Evolutionary conservation across 1,139 yeast species (phyloP), one percentile per base, ranked within the genome.

Genomic region (Wickerhamiella infanticola): DNA sequence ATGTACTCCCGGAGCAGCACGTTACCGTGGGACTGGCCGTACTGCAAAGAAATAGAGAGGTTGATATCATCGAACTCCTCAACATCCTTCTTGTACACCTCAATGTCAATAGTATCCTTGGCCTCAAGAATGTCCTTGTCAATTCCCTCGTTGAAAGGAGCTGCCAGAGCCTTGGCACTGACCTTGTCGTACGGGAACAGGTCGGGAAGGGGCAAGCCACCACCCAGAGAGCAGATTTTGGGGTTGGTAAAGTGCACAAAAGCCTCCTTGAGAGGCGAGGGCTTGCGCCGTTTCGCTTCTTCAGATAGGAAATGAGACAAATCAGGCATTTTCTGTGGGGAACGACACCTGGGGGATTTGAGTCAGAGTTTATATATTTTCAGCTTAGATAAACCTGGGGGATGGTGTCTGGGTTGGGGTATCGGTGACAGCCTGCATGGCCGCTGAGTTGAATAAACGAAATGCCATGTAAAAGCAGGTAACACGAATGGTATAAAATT

Each of bases 181-280:
- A 86, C 61, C 55, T 75, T 75, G 58, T 84, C 85, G 74, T 88
- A 84, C 44, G 98, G 98, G 73, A 90, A 90, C 63, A 82, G 81
- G 55, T 81, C 88, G 23, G 95, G 69, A 58, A 84, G 67, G 23
- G 98, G 98, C 56, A 90, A 74, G 5, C 98, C 98, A 53, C 98
- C 98, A 47, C 96, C 98, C 51, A 90, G 75, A 59, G 86, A 86
- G 47, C 88, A 78, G 61, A 90, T 71, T 45, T 79, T 77, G 40
- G 95, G 95, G 53, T 75, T 72, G 41, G 70, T 69, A 60, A 69
- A 81, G 67, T 81, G 81, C 61, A 76, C 77, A 70, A 86, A 83
- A 24, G 95, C 94, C 41, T 76, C 68, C 67, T 90, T 90, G 63
- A 90, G 73, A 13, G 85, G 81, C 18, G 96, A 85, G 35, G 81